Evolutionary conservation across 169 alveolate genomes (phyloP), one percentile per base, ranked within the genome.

Genomic region (Cryptosporidium baileyi): DNA sequence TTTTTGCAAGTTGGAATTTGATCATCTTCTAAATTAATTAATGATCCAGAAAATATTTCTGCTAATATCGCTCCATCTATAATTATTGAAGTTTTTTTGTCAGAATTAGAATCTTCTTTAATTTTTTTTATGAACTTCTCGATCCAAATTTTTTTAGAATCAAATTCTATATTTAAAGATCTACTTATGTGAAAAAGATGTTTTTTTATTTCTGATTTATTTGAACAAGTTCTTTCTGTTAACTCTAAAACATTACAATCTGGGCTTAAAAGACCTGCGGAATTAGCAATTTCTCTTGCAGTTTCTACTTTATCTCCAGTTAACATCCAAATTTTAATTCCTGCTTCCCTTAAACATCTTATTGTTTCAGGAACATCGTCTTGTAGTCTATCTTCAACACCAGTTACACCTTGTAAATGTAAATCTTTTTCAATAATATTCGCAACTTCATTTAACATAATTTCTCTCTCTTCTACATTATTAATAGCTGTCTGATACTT

Each of bases 221-320:
- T 22, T 7, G 17, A 11, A 19, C 63, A 82, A 47, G 61, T 45
- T 24, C 43, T 36, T 34, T 51, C 65, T 54, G 52, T 49, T 13
- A 89, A 65, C 54, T 89, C 85, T 60, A 49, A 51, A 13, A 80
- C 59, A n/a, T 63, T 49, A 9, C 11, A 15, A 15, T 65, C 81
- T 41, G 88, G 62, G 32, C 40, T 44, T 3, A 57, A 34, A 8
- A 89, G 43, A 9, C 65, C 65, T 9, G 82, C 82, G 40, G 82
- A 67, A 28, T 44, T 36, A 8, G 82, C 96, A 4, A 98, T 96
- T 90, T 97, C 97, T 80, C 96, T 94, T 3, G 99, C 99, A 6
- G 99, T 96, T 82, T 97, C 99, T 63, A 98, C 92, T 90, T 96
- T 97, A 91, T 96, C 99, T 36, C 99, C 99, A 6, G 99, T 98